Base-by-base conservation (phyloP, 2,329 filamentous ascomycete genomes). In the Fusarium papillatum region DNA sequence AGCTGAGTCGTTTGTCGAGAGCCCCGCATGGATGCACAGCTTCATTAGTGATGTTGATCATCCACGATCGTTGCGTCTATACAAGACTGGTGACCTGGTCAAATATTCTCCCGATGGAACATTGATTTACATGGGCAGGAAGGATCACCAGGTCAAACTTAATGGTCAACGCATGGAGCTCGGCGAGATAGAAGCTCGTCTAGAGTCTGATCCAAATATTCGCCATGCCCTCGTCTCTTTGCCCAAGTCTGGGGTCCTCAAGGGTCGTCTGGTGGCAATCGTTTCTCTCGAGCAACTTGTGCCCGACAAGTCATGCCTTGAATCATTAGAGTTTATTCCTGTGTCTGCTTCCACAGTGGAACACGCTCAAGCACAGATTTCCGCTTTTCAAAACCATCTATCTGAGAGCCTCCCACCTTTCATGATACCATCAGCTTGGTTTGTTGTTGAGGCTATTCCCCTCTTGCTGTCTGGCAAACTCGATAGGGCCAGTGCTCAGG, bases 91-190 rank as follows among this genome's bases (percentile, higher is more conserved):
- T 9, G 88, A 89, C 70, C 79, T 89, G 26, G 88, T 82, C 1
- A 81, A 77, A 41, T 87, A 87, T 36, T 75, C 83, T 26, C 78
- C 80, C 0, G 83, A 88, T 66, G 85, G 86, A 1, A 76, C 74
- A 7, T 76, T 89, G 11, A 69, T 81, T 0, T 88, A 86, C 53
- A 74, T 89, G 43, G 89, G 89, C n/a, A 84, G 90, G 9, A 90
- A 90, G 73, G 90, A 78, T 16, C 53, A 69, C 0, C 76, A 79
- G 10, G 75, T 78, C 60, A 79, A 78, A 16, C 66, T 77, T 3
- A 69, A 76, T 24, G 92, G 92, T 16, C 90, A 87, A 69, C 82
- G 90, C 55, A 84, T 90, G 66, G 92, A 89, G 80, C 83, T 89
- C 2, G 80, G 77, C 5, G 81, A 82, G 65, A 78, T 82, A 6